Base-by-base conservation (phyloP, 345 rosid species). In the Diplotaxis tenuifolia region DNA sequence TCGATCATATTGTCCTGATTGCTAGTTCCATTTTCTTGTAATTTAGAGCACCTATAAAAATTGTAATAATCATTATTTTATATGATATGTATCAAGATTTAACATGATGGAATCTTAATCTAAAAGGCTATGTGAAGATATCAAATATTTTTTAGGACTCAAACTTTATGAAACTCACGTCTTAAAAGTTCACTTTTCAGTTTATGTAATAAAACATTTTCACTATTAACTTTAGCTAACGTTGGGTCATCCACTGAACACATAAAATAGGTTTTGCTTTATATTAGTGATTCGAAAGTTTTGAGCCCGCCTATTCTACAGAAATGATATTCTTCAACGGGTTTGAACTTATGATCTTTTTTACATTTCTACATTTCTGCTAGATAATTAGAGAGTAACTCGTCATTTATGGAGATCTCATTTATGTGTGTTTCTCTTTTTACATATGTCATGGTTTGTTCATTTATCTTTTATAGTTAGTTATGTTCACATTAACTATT, bases 1-100 rank as follows among this genome's bases (percentile, higher is more conserved):
- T 42, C 67, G 64, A 74, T 75, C 85, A 22, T 65, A 75, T 52
- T 84, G 87, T 62, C 42, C 27, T 16, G 85, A 80, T 28, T 81
- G 86, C 69, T 86, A 82, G 79, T 27, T 45, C 11, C 53, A 55
- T 0, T 34, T 58, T 66, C 68, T 66, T 71, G 38, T 71, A 32
- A 70, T 70, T 32, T 40, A 25, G 21, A 68, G 31, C 42, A 38
- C 3, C 64, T 68, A 12, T n/a, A 68, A 40, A 53, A 14, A 3
- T 15, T 69, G 29, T 54, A 70, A 70, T 57, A 70, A 64, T 32
- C 69, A 63, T n/a, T 63, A 21, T 42, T 42, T 56, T 8, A 53
- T 54, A 15, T 36, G 63, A 54, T 38, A 68, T 29, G 21, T 54
- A 68, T 29, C 27, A 54, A 62, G 50, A 6, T 55, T 42, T 40